A percentile compares a stretch with the other conserved stretches of the same genome.
Evolutionary conservation across 148 eudicot species (phyloP).

Genomic region (Rhododendron mucronatum): DNA sequence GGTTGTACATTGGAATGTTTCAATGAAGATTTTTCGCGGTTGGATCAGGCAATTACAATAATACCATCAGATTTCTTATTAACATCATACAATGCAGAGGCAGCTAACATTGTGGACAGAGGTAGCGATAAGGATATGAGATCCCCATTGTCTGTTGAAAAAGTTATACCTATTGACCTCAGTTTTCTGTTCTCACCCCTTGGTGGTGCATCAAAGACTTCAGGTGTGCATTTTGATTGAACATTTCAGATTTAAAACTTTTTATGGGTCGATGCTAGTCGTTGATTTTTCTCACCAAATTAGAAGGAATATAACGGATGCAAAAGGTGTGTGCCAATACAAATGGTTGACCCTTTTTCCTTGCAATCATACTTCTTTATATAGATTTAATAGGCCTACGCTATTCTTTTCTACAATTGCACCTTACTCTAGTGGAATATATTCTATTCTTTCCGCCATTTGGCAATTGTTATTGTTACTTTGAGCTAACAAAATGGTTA

Average conservation of each 20-base stretch:
- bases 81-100: conserved; percentile 26
- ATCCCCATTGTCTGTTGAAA: conserved; percentile 20
- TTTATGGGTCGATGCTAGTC: not conserved
- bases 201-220: conserved; percentile 25
- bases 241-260: not conserved
- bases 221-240: conserved; percentile 32
- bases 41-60: not conserved
- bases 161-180: conserved; percentile 23
- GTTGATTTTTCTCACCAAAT: not conserved
- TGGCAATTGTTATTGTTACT: not conserved
- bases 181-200: conserved; percentile 29
- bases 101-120: conserved; percentile 8
- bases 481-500: not conserved
- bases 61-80: not conserved
- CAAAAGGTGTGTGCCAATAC: not conserved
- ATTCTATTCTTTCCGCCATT: not conserved
- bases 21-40: not conserved
- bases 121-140: conserved; percentile 11
- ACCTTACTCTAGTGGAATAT: too few species aligned
- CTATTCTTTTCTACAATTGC: too few species aligned
- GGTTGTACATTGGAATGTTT: not conserved
- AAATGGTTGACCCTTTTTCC: not conserved
- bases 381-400: not conserved
- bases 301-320: not conserved
- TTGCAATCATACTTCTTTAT: not conserved